A percentile compares a stretch with the other conserved stretches of the same genome.
phyloP scores from a whole-genome alignment of 2,329 filamentous ascomycete species.

The Raffaelea albimanens region DNA sequence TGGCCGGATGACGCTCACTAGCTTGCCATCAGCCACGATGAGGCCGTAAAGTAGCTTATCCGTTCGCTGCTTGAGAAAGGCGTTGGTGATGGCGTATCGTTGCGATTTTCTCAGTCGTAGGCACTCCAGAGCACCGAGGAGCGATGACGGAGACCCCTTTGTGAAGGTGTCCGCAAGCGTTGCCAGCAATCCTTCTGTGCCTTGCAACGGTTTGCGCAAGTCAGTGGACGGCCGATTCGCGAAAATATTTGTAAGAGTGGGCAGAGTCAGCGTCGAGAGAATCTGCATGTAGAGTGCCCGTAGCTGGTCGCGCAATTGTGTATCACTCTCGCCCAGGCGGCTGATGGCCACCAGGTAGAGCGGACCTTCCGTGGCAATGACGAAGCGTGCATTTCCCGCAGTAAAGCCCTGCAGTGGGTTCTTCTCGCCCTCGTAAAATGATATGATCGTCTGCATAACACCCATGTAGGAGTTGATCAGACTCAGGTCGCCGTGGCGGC shows the following conservation, averaged over 20 bases:
- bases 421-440: conserved; percentile 77
- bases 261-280: conserved; percentile 84
- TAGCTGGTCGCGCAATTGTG: conserved; percentile 76
- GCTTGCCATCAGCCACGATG: conserved; percentile 81
- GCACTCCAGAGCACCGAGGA: conserved; percentile 87
- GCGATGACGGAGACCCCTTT: conserved; percentile 75
- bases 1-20: conserved; percentile 90
- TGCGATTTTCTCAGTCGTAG: conserved; percentile 86
- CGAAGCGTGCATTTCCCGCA: conserved; percentile 78
- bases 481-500: conserved; percentile 80
- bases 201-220: conserved; percentile 77
- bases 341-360: conserved; percentile 92
- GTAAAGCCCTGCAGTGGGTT: conserved; percentile 76
- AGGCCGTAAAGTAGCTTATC: conserved; percentile 83
- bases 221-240: conserved; percentile 88
- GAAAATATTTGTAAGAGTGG: conserved; percentile 79
- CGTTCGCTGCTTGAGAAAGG: conserved; percentile 68
- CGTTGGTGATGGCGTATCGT: conserved; percentile 75
- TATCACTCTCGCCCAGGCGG: conserved; percentile 82
- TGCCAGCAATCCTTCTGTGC: conserved; percentile 83
- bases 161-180: conserved; percentile 93
- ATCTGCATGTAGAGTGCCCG: conserved; percentile 98
- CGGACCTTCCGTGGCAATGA: conserved; percentile 74
- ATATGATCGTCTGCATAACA: conserved; percentile 94
- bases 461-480: conserved; percentile 91